Evolutionary conservation across 179 eudicot species (phyloP).

Genomic region (Sideroxylon spinosum): DNA sequence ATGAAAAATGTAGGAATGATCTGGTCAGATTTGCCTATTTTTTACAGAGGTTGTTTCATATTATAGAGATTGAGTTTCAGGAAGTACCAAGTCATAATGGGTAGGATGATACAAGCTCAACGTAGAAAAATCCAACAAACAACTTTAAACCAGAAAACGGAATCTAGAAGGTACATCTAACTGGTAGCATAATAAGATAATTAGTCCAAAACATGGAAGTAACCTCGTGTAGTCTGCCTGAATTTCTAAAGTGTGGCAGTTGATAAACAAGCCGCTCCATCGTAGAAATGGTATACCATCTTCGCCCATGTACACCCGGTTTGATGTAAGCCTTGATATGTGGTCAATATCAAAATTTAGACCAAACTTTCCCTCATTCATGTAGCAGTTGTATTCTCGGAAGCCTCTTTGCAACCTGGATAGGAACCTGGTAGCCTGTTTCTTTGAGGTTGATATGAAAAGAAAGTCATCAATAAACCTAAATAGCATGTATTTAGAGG

Average conservation of each 20-base stretch:
- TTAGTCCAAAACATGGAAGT: background rate
- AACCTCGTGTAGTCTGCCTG: constrained; percentile 95
- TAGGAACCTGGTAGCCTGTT: constrained; percentile 55
- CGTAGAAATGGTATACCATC: constrained; percentile 64
- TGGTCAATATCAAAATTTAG: constrained; percentile 45
- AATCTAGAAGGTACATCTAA: constrained; percentile 5
- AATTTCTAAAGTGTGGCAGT: constrained; percentile 72
- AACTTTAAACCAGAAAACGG: background rate
- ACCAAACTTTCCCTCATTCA: constrained; percentile 76
- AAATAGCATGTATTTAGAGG: constrained; percentile 44
- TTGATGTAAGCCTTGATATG: constrained; percentile 26
- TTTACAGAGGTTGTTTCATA: background rate
- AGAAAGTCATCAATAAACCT: constrained; percentile 86
- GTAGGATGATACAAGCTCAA: background rate
- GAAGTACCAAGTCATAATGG: background rate
- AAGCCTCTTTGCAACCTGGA: constrained; percentile 60
- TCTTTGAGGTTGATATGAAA: constrained; percentile 70
- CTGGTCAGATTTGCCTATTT: background rate
- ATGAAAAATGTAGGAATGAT: background rate
- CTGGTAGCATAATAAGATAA: background rate
- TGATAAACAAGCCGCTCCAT: constrained; percentile 95
- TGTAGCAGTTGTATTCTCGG: constrained; percentile 70
- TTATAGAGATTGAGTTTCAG: background rate
- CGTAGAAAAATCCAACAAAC: background rate
- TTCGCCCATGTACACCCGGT: constrained; percentile 39